A percentile compares a stretch with the other conserved stretches of the same genome.
Conservation (phyloP, 2,329 filamentous ascomycete genomes). For the Aureobasidium sp. region DNA sequence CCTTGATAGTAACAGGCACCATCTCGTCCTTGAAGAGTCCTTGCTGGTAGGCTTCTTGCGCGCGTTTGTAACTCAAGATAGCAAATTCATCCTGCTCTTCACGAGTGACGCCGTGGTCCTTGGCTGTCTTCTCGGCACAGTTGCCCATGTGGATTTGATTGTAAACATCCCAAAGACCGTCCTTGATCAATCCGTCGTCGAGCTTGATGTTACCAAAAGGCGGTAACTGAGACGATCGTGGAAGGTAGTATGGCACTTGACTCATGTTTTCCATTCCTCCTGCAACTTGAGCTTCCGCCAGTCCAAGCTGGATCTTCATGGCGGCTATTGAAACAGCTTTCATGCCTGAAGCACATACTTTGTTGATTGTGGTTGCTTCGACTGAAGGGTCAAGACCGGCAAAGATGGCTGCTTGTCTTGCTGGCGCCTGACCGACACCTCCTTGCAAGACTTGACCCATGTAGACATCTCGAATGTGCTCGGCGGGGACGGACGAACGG, state of each 20-base stretch:
- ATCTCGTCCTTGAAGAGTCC: conserved; percentile 85
- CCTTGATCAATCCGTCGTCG: conserved; percentile 88
- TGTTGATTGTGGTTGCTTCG: conserved; percentile 92
- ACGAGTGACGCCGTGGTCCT: conserved; percentile 72
- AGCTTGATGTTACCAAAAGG: conserved; percentile 81
- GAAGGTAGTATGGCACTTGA: conserved; percentile 82
- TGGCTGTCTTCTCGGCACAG: conserved; percentile 90
- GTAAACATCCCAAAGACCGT: conserved; percentile 93
- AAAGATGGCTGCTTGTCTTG: conserved; percentile 82
- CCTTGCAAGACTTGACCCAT: conserved; percentile 94
- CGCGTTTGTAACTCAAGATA: conserved; percentile 79
- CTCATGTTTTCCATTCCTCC: conserved; percentile 99
- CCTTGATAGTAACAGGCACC: conserved; percentile 75
- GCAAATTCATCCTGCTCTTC: conserved; percentile 89
- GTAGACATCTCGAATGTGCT: conserved; percentile 85
- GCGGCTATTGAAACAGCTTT: conserved; percentile 88
- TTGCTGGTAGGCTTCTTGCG: conserved; percentile 80
- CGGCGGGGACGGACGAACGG: conserved; percentile 74
- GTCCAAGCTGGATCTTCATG: conserved; percentile 87
- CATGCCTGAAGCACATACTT: conserved; percentile 91
- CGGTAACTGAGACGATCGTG: conserved; percentile 72
- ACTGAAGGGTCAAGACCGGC: conserved; percentile 54
- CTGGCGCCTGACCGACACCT: conserved; percentile 79
- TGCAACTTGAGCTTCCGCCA: conserved; percentile 80
- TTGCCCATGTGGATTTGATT: conserved; percentile 97